Percentiles rank a stretch among this genome's conserved stretches.
phyloP scores from a whole-genome alignment of 768 basidiomycete species.

The Porpolomopsis calyptriformis region DNA sequence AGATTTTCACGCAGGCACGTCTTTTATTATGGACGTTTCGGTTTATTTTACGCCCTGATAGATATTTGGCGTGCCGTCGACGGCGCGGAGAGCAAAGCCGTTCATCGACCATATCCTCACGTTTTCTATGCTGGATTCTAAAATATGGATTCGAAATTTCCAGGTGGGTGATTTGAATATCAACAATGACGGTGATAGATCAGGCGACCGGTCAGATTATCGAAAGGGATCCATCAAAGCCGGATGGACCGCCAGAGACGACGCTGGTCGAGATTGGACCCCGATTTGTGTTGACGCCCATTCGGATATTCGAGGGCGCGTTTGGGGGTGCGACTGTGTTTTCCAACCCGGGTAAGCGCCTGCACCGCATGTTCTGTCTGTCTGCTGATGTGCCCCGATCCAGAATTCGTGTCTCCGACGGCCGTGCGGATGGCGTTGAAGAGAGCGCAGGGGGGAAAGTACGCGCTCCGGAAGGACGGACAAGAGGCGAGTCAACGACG shows the following conservation, averaged over 20 bases:
- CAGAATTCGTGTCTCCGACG: slow-evolving; percentile 90
- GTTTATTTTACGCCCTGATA: slow-evolving; percentile 20
- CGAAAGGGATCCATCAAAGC: slow-evolving; percentile 86
- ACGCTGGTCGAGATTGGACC: slow-evolving; percentile 96
- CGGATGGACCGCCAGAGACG: slow-evolving; percentile 74
- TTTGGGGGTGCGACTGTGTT: slow-evolving; percentile 92
- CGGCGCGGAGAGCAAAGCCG: slow-evolving; percentile 86
- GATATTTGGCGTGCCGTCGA: slow-evolving; percentile 92
- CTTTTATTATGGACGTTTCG: slow-evolving; percentile 1
- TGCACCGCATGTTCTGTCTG: background rate
- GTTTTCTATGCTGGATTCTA: slow-evolving; percentile 89
- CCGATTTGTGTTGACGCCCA: slow-evolving; percentile 92
- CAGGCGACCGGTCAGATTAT: slow-evolving; percentile 48
- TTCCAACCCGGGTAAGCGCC: slow-evolving; percentile 75
- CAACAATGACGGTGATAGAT: slow-evolving; percentile 1
- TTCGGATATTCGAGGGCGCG: slow-evolving; percentile 96
- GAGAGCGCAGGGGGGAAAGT: slow-evolving; percentile 69
- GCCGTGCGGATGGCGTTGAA: slow-evolving; percentile 61
- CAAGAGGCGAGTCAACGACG: slow-evolving; percentile 56
- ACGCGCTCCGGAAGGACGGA: slow-evolving; percentile 71
- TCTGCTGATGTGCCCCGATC: background rate
- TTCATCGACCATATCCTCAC: slow-evolving; percentile 97
- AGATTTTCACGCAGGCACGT: slow-evolving; percentile 86
- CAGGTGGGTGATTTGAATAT: slow-evolving; percentile 48
- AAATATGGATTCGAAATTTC: slow-evolving; percentile 99